Evolutionary conservation across 2,329 filamentous ascomycete genomes (phyloP), one percentile per base, ranked within the genome.

Genomic region (Epichloe sylvatica): DNA sequence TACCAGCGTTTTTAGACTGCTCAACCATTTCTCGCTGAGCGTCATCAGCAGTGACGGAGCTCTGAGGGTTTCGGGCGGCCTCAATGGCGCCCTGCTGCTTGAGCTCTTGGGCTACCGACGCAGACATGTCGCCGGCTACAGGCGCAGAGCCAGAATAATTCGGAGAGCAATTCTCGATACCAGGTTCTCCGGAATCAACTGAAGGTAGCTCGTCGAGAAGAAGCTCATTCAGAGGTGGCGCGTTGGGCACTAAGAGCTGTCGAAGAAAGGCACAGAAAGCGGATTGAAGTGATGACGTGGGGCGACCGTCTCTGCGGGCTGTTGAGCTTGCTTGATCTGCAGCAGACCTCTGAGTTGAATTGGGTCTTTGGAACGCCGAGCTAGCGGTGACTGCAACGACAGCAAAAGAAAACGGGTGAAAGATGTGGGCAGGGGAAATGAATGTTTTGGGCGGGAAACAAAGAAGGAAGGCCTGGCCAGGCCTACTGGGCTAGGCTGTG

Each of bases 31-130:
- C 78, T 57, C 78, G 74, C 68, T 94, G 77, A 34, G 86, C 86
- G 55, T 83, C 80, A 39, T 84, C 77, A 44, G 86, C 73, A 38
- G 80, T 78, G 55, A 89, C 76, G 42, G 67, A 70, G 62, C 75
- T 84, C 57, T 85, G 68, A 36, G 86, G 81, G 64, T 94, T 77
- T 53, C 74, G 75, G 49, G 89, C 82, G 52, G 86, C 84, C 62
- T 92, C 85, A 52, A 91, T 71, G 55, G 81, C 84, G 56, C 83
- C 86, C 68, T 94, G 82, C 65, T 83, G 76, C 77, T 89, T 94
- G 66, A 87, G 76, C 76, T 94, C 88, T 52, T 48, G 58, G 45
- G 61, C 58, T 55, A 65, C 60, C 54, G 56, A 59, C 49, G 63
- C 59, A 57, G 65, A 62, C 64, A 67, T 68, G 55, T 55, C 56